phyloP scores from a whole-genome alignment of 306 rosid species.

The Hylodesmum podocarpum region DNA sequence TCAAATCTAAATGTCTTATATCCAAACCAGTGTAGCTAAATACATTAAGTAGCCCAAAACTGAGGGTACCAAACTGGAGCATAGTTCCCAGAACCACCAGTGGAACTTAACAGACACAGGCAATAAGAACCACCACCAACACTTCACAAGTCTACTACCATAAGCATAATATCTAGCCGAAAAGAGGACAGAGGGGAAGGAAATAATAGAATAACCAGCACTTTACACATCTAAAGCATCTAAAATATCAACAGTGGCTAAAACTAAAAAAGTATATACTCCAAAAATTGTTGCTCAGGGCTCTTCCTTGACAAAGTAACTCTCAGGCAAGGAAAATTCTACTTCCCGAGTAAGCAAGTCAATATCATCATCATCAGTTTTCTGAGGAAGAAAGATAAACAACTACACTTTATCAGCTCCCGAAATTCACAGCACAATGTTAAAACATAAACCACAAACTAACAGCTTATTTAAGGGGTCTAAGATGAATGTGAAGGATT shows the following conservation, averaged over 20 bases:
- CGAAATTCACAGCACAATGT: constrained; percentile 11
- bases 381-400: constrained; percentile 47
- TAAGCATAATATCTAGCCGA: constrained; percentile 16
- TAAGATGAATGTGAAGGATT: neutral
- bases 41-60: constrained; percentile 22
- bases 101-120: neutral
- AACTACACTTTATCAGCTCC: constrained; percentile 17
- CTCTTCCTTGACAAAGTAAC: constrained; percentile 79
- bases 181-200: constrained; percentile 9
- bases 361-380: constrained; percentile 84
- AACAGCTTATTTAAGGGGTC: neutral
- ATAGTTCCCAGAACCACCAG: neutral
- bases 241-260: constrained; percentile 9
- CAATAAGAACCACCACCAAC: neutral
- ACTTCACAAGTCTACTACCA: neutral
- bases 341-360: constrained; percentile 78
- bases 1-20: neutral
- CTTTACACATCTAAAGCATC: constrained; percentile 30
- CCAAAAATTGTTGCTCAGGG: constrained; percentile 37
- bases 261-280: constrained; percentile 33
- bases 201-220: neutral
- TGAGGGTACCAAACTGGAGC: neutral
- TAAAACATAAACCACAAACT: constrained; percentile 9
- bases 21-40: neutral
- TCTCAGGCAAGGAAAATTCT: constrained; percentile 85